Evolutionary conservation across 495 filamentous ascomycete genomes (phyloP).

Genomic region (Hypoxylon crocopeplum): DNA sequence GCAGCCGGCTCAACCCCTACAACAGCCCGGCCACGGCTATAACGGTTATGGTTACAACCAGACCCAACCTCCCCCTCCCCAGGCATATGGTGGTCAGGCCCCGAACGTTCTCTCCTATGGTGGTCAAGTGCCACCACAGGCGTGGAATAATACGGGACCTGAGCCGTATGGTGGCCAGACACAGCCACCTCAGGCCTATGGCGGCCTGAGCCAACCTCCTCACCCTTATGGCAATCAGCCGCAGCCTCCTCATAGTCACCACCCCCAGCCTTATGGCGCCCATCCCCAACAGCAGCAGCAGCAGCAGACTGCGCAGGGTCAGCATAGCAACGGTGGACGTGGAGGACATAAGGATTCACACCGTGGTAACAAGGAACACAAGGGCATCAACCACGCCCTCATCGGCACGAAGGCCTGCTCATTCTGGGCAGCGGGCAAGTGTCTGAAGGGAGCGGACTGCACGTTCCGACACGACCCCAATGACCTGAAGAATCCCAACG

Average conservation of each 20-base stretch:
- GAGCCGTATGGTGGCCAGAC: slow-evolving; percentile 17
- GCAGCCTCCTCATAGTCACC: slow-evolving; percentile 15
- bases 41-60: too few species aligned
- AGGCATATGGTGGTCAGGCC: too few species aligned
- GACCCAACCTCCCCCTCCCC: too few species aligned
- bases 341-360: slow-evolving; percentile 34
- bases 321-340: slow-evolving; percentile 35
- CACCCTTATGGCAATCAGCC: slow-evolving; percentile 21
- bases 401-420: slow-evolving; percentile 70
- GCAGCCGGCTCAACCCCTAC: too few species aligned
- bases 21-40: too few species aligned
- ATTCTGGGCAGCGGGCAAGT: slow-evolving; percentile 80
- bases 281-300: neutral
- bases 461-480: slow-evolving; percentile 74
- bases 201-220: neutral
- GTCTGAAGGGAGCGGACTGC: slow-evolving; percentile 83
- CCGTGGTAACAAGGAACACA: slow-evolving; percentile 40
- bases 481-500: slow-evolving; percentile 35
- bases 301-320: slow-evolving; percentile 14
- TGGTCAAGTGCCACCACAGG: too few species aligned
- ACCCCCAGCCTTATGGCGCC: neutral
- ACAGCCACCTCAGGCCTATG: slow-evolving; percentile 25
- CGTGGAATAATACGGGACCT: too few species aligned
- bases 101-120: too few species aligned
- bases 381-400: slow-evolving; percentile 51